phyloP scores from a whole-genome alignment of 192 early-diverging fungal genomes.

The Dimargaris cristalligena region DNA sequence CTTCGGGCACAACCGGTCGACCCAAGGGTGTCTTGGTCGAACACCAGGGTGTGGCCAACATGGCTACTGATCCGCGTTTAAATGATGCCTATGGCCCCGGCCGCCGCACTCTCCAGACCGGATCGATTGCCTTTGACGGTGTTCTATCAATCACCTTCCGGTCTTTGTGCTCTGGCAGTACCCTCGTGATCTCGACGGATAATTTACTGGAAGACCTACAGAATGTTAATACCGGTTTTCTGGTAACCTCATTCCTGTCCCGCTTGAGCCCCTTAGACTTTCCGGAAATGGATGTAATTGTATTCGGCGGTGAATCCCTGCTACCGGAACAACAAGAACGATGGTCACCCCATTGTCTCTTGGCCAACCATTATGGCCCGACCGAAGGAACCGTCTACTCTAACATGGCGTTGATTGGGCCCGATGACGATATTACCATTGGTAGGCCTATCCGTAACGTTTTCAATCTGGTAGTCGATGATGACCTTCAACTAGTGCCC shows the following conservation, averaged over 20 bases:
- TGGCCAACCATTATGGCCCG: neutral
- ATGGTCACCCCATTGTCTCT: neutral
- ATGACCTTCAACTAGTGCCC: constrained; percentile 7
- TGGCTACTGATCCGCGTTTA: too few relatives aligned
- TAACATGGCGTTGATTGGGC: neutral
- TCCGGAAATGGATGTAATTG: neutral
- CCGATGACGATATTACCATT: constrained; percentile 11
- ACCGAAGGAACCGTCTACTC: neutral
- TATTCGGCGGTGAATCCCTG: neutral
- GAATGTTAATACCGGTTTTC: neutral
- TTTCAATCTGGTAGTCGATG: constrained; percentile 15
- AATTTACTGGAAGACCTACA: neutral
- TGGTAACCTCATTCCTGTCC: neutral
- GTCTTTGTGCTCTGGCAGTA: too few relatives aligned
- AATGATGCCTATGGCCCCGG: too few relatives aligned
- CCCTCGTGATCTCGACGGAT: too few relatives aligned
- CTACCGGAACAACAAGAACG: neutral
- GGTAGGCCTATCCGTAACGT: constrained; percentile 13
- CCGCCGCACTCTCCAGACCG: too few relatives aligned
- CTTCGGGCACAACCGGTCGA: too few relatives aligned
- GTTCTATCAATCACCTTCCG: too few relatives aligned
- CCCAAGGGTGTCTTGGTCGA: too few relatives aligned
- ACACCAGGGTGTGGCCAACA: too few relatives aligned
- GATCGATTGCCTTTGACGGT: too few relatives aligned
- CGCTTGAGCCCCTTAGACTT: neutral